Evolutionary conservation across 2,329 filamentous ascomycete genomes (phyloP), one percentile per base, ranked within the genome.

Genomic region (Trichoderma citrinoviride): DNA sequence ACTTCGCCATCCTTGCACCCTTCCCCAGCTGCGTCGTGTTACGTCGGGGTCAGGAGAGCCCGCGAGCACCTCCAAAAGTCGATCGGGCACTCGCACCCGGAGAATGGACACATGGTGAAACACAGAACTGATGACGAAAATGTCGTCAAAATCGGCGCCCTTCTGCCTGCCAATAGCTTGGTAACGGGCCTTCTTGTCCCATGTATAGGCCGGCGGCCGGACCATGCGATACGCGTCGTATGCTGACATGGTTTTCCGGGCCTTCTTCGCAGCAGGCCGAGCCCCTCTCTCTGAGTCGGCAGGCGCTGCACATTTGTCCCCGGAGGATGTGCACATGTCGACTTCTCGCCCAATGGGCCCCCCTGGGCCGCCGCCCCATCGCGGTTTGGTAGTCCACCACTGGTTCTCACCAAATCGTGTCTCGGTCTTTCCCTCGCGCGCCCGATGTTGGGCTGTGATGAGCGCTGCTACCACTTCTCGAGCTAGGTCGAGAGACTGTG

Each of bases 161-260:
- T 70, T 69, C 12, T 74, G 72, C 67, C 81, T 82, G 5, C 86
- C 86, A 65, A 89, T 84, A 23, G 85, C 80, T 66, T 79, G 74
- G 71, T 88, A 89, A 40, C 80, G 78, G 33, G 82, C 81, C 75
- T 87, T 87, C 65, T 78, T 79, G 70, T 89, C 87, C 87, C 87
- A 89, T 23, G 80, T 83, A 7, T 80, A 76, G 10, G 82, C 75
- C 0, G 87, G 86, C 8, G 83, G 83, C 2, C 84, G 80, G 50
- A 89, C 78, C 80, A 85, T 87, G 64, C 87, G 82, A 74, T 89
- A 89, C 69, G 81, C 84, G 71, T 89, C 86, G 71, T 88, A 89
- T 53, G 87, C 80, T 67, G 80, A 81, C 73, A 85, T 75, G 58
- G 80, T 85, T 73, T 83, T 86, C 66, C 84, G 81, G 43, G 81